phyloP scores from a whole-genome alignment of 1,284 basidiomycete species.

The Microbotryum intermedium region DNA sequence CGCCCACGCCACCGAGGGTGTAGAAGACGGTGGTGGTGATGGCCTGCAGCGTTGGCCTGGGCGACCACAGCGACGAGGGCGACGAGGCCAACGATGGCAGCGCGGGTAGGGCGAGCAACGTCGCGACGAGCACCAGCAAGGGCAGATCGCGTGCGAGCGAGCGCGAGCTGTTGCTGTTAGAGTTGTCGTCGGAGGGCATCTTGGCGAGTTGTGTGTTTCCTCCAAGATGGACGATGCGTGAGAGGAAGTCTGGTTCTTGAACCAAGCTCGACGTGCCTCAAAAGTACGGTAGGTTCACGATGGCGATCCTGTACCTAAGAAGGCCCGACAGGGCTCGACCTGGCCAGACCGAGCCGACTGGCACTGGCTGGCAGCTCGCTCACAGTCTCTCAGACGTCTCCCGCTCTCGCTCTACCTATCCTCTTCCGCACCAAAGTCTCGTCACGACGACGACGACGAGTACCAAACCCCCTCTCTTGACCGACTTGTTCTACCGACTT shows the following conservation, averaged over 20 bases:
- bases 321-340: no score
- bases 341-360: no score
- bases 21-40: background rate
- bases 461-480: no score
- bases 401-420: background rate
- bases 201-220: background rate
- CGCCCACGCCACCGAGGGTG: background rate
- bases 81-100: conserved; percentile 1
- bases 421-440: background rate
- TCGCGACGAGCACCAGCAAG: background rate
- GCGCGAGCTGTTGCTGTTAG: background rate
- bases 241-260: background rate
- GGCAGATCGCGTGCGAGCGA: background rate
- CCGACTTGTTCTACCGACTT: no score
- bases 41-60: background rate
- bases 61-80: no score
- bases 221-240: background rate
- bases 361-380: background rate
- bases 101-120: background rate
- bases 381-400: no score
- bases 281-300: background rate
- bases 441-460: no score
- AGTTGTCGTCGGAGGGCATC: background rate
- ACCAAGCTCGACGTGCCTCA: background rate
- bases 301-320: background rate